A percentile compares a stretch with the other conserved stretches of the same genome.
These are phyloP conservation scores for Ormosia emarginata DNA, from an alignment of 306 rosid species.

Conservation along the genomic window DNA sequence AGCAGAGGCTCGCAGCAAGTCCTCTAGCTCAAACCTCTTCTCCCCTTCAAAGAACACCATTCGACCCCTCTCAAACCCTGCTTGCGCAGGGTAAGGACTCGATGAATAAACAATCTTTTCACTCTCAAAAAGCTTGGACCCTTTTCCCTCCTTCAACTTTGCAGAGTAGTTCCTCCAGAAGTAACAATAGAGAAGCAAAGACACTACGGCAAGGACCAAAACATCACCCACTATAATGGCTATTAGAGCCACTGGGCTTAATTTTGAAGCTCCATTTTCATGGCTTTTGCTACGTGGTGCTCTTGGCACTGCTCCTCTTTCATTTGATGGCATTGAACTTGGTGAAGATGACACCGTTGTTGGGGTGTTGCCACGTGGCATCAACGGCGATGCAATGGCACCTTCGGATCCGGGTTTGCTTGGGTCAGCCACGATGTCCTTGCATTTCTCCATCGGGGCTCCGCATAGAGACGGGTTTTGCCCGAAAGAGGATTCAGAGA, in stretches of 20 bases:
- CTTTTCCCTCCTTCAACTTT: constrained; percentile 43
- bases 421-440: constrained; percentile 32
- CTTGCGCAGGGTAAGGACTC: constrained; percentile 72
- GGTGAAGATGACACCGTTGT: constrained; percentile 67
- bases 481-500: constrained; percentile 56
- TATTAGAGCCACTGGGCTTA: constrained; percentile 51
- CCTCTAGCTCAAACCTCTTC: constrained; percentile 80
- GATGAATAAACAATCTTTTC: constrained; percentile 90
- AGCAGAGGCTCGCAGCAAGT: constrained; percentile 89
- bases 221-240: constrained; percentile 77
- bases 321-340: constrained; percentile 46
- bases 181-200: constrained; percentile 65
- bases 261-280: constrained; percentile 33
- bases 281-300: constrained; percentile 1
- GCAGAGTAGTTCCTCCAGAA: constrained; percentile 58
- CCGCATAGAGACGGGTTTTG: constrained; percentile 70
- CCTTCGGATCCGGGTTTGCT: constrained; percentile 72
- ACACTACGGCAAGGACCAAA: constrained; percentile 50
- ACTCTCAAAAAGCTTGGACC: constrained; percentile 59
- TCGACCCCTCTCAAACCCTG: constrained; percentile 66
- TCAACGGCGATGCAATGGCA: constrained; percentile 67
- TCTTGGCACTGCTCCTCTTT: neutral
- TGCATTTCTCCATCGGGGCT: constrained; percentile 52
- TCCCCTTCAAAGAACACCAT: constrained; percentile 96
- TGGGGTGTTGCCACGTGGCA: constrained; percentile 29